These are phyloP conservation scores for Phylloporus sp. DNA, from an alignment of 768 basidiomycete genomes.

Conservation along the genomic window DNA sequence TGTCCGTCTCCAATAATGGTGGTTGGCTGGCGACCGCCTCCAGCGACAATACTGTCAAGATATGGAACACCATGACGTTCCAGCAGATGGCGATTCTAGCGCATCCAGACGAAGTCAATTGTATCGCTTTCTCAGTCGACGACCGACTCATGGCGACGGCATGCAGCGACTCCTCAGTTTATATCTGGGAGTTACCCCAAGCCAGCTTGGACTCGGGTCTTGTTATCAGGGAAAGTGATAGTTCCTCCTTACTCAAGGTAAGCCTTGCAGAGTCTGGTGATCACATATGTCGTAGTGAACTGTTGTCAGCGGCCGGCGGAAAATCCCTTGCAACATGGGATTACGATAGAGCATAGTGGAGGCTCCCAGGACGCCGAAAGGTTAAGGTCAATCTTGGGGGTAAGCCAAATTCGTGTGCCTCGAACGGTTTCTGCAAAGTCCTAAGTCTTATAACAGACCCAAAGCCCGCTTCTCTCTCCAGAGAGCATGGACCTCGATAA, in stretches of 20 bases:
- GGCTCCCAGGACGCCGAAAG: constrained; percentile 1
- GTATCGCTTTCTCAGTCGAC: constrained; percentile 29
- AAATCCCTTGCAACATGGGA: neutral
- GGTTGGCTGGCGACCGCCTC: constrained; percentile 27
- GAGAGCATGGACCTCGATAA: constrained; percentile 8
- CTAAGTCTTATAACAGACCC: constrained; percentile 11
- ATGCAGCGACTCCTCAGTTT: constrained; percentile 27
- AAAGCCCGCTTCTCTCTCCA: neutral
- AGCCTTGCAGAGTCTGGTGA: constrained; percentile 6
- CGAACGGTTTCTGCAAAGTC: neutral
- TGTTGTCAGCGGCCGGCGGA: constrained; percentile 11
- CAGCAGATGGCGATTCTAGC: constrained; percentile 21
- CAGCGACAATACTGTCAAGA: constrained; percentile 27
- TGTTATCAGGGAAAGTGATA: constrained; percentile 14
- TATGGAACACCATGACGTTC: constrained; percentile 27
- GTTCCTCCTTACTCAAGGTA: constrained; percentile 24
- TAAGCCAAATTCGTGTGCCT: constrained; percentile 7
- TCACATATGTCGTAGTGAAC: constrained; percentile 1
- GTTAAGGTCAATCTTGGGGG: constrained; percentile 15
- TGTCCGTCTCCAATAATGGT: constrained; percentile 27
- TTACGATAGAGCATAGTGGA: neutral
- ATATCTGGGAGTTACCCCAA: constrained; percentile 30
- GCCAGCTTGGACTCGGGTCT: constrained; percentile 28
- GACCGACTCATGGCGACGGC: constrained; percentile 30
- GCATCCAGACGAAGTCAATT: constrained; percentile 28